phyloP scores from a whole-genome alignment of 2,329 filamentous ascomycete species.

The Aspergillus sp. region DNA sequence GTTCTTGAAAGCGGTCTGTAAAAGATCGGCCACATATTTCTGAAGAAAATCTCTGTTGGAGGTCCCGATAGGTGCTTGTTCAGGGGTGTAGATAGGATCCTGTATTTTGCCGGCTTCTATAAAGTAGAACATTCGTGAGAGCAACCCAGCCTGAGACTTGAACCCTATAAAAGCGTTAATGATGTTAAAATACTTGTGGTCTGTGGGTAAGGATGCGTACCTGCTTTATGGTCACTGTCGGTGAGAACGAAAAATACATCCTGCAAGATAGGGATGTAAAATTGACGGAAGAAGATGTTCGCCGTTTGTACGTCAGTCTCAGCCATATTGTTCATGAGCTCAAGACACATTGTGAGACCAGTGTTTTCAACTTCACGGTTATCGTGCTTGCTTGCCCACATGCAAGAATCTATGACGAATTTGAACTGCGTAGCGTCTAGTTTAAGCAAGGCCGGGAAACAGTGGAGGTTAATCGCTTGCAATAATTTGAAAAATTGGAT shows the following conservation, averaged over 20 bases:
- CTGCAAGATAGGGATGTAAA: constrained; percentile 92
- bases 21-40: constrained; percentile 79
- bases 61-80: constrained; percentile 80
- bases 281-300: constrained; percentile 96
- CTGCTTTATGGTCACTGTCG: constrained; percentile 96
- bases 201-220: constrained; percentile 30
- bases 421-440: constrained; percentile 97
- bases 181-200: not conserved
- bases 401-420: constrained; percentile 98
- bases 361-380: constrained; percentile 97
- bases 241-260: constrained; percentile 98
- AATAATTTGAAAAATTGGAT: constrained; percentile 99
- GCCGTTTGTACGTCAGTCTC: constrained; percentile 84
- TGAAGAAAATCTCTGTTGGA: constrained; percentile 87
- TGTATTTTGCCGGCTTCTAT: constrained; percentile 88
- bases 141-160: constrained; percentile 92
- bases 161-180: constrained; percentile 57
- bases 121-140: constrained; percentile 95
- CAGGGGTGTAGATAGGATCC: constrained; percentile 82
- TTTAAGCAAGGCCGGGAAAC: constrained; percentile 91
- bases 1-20: constrained; percentile 91
- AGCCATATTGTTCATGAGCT: constrained; percentile 96
- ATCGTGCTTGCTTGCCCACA: constrained; percentile 99
- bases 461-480: constrained; percentile 92
- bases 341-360: constrained; percentile 95